Evolutionary conservation across 2,329 filamentous ascomycete species (phyloP), one percentile per base, ranked within the genome.

Genomic region (Didymella arachidicola): DNA sequence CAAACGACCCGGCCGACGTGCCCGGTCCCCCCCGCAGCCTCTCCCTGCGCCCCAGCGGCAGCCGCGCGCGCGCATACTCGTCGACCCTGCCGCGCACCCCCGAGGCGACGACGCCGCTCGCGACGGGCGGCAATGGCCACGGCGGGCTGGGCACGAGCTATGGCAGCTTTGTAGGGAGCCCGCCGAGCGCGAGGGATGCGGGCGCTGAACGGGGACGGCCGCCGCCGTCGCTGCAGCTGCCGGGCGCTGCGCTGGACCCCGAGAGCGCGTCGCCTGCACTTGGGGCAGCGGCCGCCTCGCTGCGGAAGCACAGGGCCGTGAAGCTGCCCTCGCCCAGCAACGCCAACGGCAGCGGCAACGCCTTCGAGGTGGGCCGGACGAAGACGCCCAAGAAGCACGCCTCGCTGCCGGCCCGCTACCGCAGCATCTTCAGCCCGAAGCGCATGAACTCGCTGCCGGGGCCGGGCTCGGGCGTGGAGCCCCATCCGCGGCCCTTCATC

Each of bases 111-210:
- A 63, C 72, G 38, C 73, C 75, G 3, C 54, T 77, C 55, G 68
- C 69, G 49, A 61, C 41, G 45, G 54, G 54, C 14, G 61, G 32
- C 36, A 66, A 36, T 7, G 61, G 61, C 4, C 56, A 63, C 22
- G 61, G 64, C 7, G 67, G 70, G 16, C 68, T 82, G 65, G 63
- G 60, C 14, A 82, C 79, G 34, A 82, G 81, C 63, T 89, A 89
- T 80, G 87, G 87, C 44, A 89, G 87, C 70, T 88, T 89, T 65
- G 76, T 87, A 10, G 81, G 82, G 7, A 84, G 84, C 27, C 85
- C 85, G 3, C 69, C 70, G 32, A 36, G 32, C 11, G 32, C 16
- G 32, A 36, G 18, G 29, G 47, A 27, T 7, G 66, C 72, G 22
- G 11, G 38, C 39, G 45, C 56, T 12, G 56, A 53, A 27, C 38